phyloP scores from a whole-genome alignment of 1,284 basidiomycete genomes.

The Trametes versicolor region DNA sequence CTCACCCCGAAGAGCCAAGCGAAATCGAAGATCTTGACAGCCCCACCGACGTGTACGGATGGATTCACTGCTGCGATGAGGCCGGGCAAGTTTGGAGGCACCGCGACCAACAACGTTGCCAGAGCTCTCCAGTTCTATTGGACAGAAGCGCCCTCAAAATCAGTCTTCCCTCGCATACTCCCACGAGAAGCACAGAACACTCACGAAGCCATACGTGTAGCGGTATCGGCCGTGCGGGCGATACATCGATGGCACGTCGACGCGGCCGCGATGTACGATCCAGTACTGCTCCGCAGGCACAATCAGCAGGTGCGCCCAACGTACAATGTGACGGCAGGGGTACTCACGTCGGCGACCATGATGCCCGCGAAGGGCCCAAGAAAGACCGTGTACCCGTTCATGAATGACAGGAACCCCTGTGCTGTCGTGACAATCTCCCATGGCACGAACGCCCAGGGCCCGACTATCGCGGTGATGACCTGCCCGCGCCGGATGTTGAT shows the following conservation, averaged over 20 bases:
- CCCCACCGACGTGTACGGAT: slow-evolving; percentile 63
- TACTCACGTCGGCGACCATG: slow-evolving; percentile 72
- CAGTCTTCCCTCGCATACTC: neutral
- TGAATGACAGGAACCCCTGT: slow-evolving; percentile 60
- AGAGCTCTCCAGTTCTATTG: slow-evolving; percentile 78
- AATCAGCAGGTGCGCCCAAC: neutral
- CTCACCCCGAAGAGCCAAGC: slow-evolving; percentile 78
- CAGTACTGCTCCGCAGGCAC: slow-evolving; percentile 57
- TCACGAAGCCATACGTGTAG: slow-evolving; percentile 70
- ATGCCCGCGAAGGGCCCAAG: slow-evolving; percentile 79
- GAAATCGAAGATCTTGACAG: slow-evolving; percentile 66
- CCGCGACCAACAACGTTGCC: slow-evolving; percentile 67
- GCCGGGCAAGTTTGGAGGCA: slow-evolving; percentile 74
- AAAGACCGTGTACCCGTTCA: slow-evolving; percentile 80
- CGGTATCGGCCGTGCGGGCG: slow-evolving; percentile 70
- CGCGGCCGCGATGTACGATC: slow-evolving; percentile 68
- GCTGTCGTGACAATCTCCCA: slow-evolving; percentile 65
- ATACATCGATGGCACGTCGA: slow-evolving; percentile 79
- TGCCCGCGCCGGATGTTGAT: slow-evolving; percentile 85
- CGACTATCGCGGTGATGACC: slow-evolving; percentile 75
- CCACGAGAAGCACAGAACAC: slow-evolving; percentile 37
- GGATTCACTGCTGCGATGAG: slow-evolving; percentile 73
- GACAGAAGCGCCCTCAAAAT: neutral
- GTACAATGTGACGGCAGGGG: slow-evolving; percentile 5
- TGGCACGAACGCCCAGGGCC: slow-evolving; percentile 67